Percentiles rank a stretch among this genome's conserved stretches.
phyloP scores from a whole-genome alignment of 441 rosid species.

The Adansonia madagascariensis region DNA sequence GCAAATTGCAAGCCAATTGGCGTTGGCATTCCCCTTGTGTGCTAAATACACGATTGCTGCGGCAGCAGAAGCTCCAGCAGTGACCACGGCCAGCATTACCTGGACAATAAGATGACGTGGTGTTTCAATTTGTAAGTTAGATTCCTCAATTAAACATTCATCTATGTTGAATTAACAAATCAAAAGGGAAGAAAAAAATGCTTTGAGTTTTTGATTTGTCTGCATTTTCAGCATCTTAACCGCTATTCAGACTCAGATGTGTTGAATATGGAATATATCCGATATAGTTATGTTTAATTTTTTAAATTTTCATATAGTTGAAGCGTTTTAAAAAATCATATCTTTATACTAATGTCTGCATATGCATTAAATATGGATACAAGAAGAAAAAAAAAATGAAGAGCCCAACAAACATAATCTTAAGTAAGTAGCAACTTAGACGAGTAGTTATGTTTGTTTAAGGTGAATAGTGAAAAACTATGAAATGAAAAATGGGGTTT shows the following conservation, averaged over 20 bases:
- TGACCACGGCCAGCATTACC: conserved; percentile 65
- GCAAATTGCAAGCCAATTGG: conserved; percentile 74
- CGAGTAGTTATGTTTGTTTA: not conserved
- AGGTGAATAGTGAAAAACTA: not conserved
- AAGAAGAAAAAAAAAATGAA: not conserved
- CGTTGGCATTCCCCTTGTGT: conserved; percentile 57
- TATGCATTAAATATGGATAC: no score
- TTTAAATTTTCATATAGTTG: no score
- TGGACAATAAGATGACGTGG: conserved; percentile 20
- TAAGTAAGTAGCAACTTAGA: not conserved
- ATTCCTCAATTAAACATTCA: not conserved
- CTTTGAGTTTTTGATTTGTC: not conserved
- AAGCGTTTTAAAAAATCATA: no score
- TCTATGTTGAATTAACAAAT: not conserved
- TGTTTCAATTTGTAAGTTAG: not conserved
- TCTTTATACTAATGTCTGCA: no score
- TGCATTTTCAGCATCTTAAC: not conserved
- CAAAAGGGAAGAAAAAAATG: not conserved
- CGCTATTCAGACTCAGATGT: no score
- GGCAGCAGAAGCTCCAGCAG: conserved; percentile 75
- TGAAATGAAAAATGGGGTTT: not conserved
- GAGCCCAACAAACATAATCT: no score
- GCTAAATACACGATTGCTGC: conserved; percentile 65
- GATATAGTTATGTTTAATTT: no score
- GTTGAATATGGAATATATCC: no score